These are phyloP conservation scores for Bjerkandera adusta DNA, from an alignment of 1,284 basidiomycete species.

Conservation along the genomic window DNA sequence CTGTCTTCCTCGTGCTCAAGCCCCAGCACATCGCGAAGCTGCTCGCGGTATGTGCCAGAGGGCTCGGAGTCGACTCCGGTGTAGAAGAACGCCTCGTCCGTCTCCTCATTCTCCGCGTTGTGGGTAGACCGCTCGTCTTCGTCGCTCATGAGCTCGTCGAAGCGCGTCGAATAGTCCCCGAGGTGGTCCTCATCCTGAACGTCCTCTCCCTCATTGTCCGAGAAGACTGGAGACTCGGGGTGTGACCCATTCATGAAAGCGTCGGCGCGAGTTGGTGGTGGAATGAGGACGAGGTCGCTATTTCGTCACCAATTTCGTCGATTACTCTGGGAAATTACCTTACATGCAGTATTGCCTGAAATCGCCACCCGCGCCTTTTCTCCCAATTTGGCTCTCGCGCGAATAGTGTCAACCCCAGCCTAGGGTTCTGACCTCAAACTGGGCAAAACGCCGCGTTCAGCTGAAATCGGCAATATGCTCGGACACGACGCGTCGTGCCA, in stretches of 20 bases:
- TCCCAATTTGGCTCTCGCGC: too few species aligned
- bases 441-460: too few species aligned
- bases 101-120: slow-evolving; percentile 45
- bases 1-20: slow-evolving; percentile 51
- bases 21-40: slow-evolving; percentile 72
- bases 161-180: slow-evolving; percentile 68
- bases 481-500: too few species aligned
- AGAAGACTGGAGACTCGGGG: slow-evolving; percentile 26
- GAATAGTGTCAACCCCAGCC: too few species aligned
- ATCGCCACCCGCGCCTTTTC: too few species aligned
- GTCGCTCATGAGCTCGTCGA: slow-evolving; percentile 68
- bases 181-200: slow-evolving; percentile 31
- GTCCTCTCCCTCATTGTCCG: slow-evolving; percentile 33
- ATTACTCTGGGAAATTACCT: too few species aligned
- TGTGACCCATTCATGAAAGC: slow-evolving; percentile 30
- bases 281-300: too few species aligned
- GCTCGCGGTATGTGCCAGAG: slow-evolving; percentile 52
- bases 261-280: background rate
- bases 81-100: slow-evolving; percentile 70
- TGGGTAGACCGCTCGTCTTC: slow-evolving; percentile 29
- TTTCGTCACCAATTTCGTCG: too few species aligned
- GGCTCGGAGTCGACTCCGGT: slow-evolving; percentile 60
- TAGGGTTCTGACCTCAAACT: too few species aligned
- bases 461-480: too few species aligned
- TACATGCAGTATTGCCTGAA: too few species aligned